Base-by-base conservation (phyloP, 1,284 basidiomycete genomes). In the Boletus semigastroideus region DNA sequence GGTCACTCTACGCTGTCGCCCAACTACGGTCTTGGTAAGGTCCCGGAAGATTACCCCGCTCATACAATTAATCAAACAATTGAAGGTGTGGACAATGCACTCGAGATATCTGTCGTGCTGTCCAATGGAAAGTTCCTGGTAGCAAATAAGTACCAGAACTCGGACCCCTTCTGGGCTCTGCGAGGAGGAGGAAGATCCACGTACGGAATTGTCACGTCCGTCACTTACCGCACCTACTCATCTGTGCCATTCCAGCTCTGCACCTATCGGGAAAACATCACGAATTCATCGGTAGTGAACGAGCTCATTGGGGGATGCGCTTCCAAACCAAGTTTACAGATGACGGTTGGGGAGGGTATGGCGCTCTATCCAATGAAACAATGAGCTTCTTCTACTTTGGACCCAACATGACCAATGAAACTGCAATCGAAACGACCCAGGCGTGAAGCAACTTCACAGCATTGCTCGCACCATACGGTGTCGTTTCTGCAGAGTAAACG, bases 141-240 rank as follows among this genome's bases (percentile, higher is more conserved):
- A 8, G 22, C 34, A 27, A 65, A 63, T 40, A 36, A 42, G 0
- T 27, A 61, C 34, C 58, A 55, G 30, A 48, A 59, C 30, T 39
- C 49, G 12, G 62, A 59, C 17, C 53, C 39, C 9, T 83, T 79
- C 66, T 80, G 77, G 72, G 78, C 77, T 0, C 60, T 80, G 47
- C 71, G 76, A 19, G 78, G 78, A 11, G 79, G 78, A 6, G 78
- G 78, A 7, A 75, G 76, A 20, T 71, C 72, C 71, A 63, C 60
- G 1, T 60, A 54, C 6, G 58, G 62, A 6, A 56, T 62, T 9
- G 52, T 63, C 31, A 60, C 59, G 3, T 61, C 48, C 1, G 51
- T 61, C 38, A 61, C 61, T 4, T 59, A 63, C 19, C 50, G 49
- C 37, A 59, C 74, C 1, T 71, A 73, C 40, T 70, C 71, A 0